A percentile compares a stretch with the other conserved stretches of the same genome.
Conservation (phyloP, 2,329 filamentous ascomycete species). For the Bertia moriformis region DNA sequence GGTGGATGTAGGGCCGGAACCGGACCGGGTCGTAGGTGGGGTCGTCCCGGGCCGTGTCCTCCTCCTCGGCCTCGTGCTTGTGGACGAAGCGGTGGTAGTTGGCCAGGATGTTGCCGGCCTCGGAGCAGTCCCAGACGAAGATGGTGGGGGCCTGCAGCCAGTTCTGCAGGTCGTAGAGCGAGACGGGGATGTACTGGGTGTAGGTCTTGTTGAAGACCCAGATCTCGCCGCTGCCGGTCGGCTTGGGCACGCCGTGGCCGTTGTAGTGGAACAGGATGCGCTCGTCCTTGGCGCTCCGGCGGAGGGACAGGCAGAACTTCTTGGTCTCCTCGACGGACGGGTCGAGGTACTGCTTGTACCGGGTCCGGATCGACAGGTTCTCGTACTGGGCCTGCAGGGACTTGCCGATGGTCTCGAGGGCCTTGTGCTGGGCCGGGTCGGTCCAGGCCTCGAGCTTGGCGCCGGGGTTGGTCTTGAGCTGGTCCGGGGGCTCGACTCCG, state of each 20-base stretch:
- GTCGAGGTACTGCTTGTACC: constrained; percentile 93
- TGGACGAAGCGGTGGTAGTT: constrained; percentile 91
- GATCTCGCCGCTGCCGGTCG: constrained; percentile 87
- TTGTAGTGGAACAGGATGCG: constrained; percentile 97
- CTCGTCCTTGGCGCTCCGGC: constrained; percentile 89
- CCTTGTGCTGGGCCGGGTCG: constrained; percentile 74
- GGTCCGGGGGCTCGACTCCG: constrained; percentile 90
- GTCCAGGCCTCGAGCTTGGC: constrained; percentile 95
- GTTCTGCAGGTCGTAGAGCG: constrained; percentile 82
- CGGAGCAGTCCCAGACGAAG: constrained; percentile 95
- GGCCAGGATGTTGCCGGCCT: constrained; percentile 84
- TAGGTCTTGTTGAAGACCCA: constrained; percentile 99
- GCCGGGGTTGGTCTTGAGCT: constrained; percentile 85
- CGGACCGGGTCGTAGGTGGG: constrained; percentile 70
- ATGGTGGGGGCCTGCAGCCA: constrained; percentile 93
- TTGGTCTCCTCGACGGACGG: constrained; percentile 95
- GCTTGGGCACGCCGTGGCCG: constrained; percentile 90
- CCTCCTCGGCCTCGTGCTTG: constrained; percentile 83
- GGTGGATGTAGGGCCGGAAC: constrained; percentile 62
- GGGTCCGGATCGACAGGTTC: constrained; percentile 82
- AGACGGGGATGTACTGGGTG: constrained; percentile 95
- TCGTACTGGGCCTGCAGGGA: constrained; percentile 93
- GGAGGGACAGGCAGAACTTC: constrained; percentile 81
- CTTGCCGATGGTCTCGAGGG: constrained; percentile 88
- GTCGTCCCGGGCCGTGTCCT: constrained; percentile 61